phyloP scores from a whole-genome alignment of 495 filamentous ascomycete genomes.

The Hypoxylon lenormandii region DNA sequence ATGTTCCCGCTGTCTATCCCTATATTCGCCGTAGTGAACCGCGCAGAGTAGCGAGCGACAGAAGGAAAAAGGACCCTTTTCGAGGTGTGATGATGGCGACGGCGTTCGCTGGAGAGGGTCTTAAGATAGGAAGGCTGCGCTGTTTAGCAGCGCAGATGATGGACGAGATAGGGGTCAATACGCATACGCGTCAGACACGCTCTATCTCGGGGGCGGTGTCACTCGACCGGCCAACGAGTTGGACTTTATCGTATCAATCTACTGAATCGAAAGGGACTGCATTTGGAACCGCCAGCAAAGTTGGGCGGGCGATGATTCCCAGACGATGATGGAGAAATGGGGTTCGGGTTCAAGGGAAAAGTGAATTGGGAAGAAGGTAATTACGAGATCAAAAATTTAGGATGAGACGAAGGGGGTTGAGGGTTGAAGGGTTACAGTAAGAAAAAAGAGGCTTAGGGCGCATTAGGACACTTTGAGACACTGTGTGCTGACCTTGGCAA shows the following conservation, averaged over 20 bases:
- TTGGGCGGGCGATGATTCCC: constrained; percentile 28
- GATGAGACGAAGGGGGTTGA: constrained; percentile 36
- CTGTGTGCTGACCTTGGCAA: not conserved
- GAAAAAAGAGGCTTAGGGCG: constrained; percentile 5
- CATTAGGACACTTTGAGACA: constrained; percentile 11
- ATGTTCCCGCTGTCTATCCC: constrained; percentile 32
- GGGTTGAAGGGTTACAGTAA: constrained; percentile 9
- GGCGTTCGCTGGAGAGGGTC: constrained; percentile 7
- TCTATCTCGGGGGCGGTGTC: constrained; percentile 18
- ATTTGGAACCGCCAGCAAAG: constrained; percentile 27
- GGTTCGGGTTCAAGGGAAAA: constrained; percentile 14
- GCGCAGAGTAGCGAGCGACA: constrained; percentile 47
- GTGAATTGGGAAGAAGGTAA: constrained; percentile 28
- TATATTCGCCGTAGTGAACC: constrained; percentile 22
- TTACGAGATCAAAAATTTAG: constrained; percentile 29
- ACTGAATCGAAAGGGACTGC: constrained; percentile 34
- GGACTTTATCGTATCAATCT: constrained; percentile 40
- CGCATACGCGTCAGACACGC: constrained; percentile 44
- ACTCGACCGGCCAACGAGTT: constrained; percentile 29
- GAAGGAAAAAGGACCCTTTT: constrained; percentile 29
- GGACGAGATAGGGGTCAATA: constrained; percentile 20
- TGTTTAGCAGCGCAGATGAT: not conserved
- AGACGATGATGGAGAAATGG: constrained; percentile 14
- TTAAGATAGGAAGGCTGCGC: constrained; percentile 2
- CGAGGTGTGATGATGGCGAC: constrained; percentile 16